Evolutionary conservation across 2,329 filamentous ascomycete genomes (phyloP), one percentile per base, ranked within the genome.

Genomic region (Torrubiellomyces zombiae): DNA sequence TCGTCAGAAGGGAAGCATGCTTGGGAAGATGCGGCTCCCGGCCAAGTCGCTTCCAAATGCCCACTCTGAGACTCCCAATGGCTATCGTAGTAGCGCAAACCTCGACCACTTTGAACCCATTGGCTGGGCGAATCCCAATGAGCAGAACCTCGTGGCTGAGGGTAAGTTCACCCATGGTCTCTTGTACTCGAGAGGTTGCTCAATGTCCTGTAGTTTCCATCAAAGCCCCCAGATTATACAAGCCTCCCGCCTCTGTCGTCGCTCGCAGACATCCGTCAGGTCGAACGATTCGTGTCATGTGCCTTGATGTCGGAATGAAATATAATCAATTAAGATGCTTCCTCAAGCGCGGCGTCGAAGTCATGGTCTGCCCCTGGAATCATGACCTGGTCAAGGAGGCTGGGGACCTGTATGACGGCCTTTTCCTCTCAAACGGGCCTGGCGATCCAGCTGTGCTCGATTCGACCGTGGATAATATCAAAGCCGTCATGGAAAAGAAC

Each of bases 351-450:
- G 89, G 89, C 28, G 78, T 95, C 28, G 89, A 98, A 50, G 85
- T 95, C 24, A 58, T 93, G 36, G 82, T 94, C 28, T 85, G 89
- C 35, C 89, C 89, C 7, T 98, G 86, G 85, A 75, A 98, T 56
- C 83, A 94, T 45, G 77, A 95, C 50, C 83, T 95, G 50, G 71
- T 75, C 27, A 56, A 63, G 28, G 67, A 82, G 28, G 73, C 74
- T 27, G 76, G 73, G 30, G 77, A 79, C 35, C 72, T 91, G 38
- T 95, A 93, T 47, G 89, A 98, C 50, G 89, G 89, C 48, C 70
- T 98, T 23, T 98, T 98, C 61, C 73, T 98, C 38, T 95, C 86
- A 36, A 98, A 98, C 61, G 89, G 89, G 39, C 89, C 89, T 21
- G 89, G 89, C 58, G 85, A 98, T 51, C 89, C 89, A 28, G 75